Evolutionary conservation across 208 protist genomes (phyloP).

Genomic region (Vickermania ingenoplastis): DNA sequence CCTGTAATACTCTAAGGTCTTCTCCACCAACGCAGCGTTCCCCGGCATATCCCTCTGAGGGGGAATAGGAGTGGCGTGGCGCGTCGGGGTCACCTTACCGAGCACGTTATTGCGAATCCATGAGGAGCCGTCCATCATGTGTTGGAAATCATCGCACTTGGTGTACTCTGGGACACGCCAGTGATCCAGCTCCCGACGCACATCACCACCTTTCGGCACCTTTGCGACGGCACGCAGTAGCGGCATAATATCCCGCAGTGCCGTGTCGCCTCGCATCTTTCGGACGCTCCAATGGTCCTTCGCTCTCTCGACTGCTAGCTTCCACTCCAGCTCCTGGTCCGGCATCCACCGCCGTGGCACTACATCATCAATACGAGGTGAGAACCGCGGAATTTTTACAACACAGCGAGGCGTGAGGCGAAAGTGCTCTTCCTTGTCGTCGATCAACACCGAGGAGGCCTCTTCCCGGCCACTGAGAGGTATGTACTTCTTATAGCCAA

Average conservation of each 20-base stretch:
- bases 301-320: no score
- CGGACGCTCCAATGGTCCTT: no score
- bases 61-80: slow-evolving; percentile 34
- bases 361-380: no score
- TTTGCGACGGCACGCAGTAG: slow-evolving; percentile 44
- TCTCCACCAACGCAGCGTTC: background rate
- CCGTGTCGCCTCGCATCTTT: no score
- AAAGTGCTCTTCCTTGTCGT: slow-evolving; percentile 85
- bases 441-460: slow-evolving; percentile 57
- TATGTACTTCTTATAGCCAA: slow-evolving; percentile 82
- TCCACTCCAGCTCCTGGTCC: no score
- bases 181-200: slow-evolving; percentile 67
- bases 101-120: slow-evolving; percentile 38
- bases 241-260: slow-evolving; percentile 62
- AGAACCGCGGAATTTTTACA: slow-evolving; percentile 56
- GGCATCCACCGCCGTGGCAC: slow-evolving; percentile 35
- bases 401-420: slow-evolving; percentile 72
- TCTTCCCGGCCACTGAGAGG: slow-evolving; percentile 74
- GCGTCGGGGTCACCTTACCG: slow-evolving; percentile 23
- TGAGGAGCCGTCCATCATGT: slow-evolving; percentile 57
- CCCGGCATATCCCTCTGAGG: slow-evolving; percentile 14
- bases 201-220: slow-evolving; percentile 22
- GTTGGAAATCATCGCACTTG: slow-evolving; percentile 64
- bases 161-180: slow-evolving; percentile 68
- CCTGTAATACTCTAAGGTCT: no score